Evolutionary conservation across 352 stramenopile species (phyloP), one percentile per base, ranked within the genome.

Genomic region (Globisporangium polare): DNA sequence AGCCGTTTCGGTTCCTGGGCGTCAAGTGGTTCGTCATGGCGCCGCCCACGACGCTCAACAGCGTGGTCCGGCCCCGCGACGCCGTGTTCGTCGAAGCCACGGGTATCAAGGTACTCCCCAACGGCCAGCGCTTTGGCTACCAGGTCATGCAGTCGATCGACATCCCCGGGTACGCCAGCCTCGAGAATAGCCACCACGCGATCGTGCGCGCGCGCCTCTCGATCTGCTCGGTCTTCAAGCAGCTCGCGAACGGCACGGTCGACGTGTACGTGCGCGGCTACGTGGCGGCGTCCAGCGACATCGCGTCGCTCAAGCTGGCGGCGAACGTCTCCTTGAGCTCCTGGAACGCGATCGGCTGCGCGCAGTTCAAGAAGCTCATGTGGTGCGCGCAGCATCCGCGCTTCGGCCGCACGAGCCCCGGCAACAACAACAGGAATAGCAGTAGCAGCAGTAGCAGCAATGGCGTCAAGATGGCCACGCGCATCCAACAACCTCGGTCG

Each of bases 281-380:
- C 53, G 27, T 62, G 20, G 60, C 55, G n/a, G 60, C 53, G 5
- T 49, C 47, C 4, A 53, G 52, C 53, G 68, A 81, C 35, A 71
- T 63, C 9, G 68, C 81, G 24, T 63, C 73, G 5, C 68, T 84
- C n/a, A 70, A 74, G 17, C 63, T 65, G 6, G 73, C 73, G 13
- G 77, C 75, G 12, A 83, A 63, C 24, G 72, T 70, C 3, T 74
- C 78, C 29, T 62, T 78, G 22, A 80, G 70, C 54, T 80, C 69
- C 15, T 83, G 74, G 74, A 83, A 83, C 43, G 51, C 71, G 5
- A 62, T 80, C 41, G 72, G 80, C 56, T 78, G 67, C 49, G 70
- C 67, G 17, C 68, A 79, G 31, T 57, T 74, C 33, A 80, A 80
- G 51, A 84, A 84, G 55, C 66, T 81, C 47, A 72, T 78, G 71